These are phyloP conservation scores for Penicillium sp. DNA, from an alignment of 2,329 filamentous ascomycete species.

Conservation along the genomic window DNA sequence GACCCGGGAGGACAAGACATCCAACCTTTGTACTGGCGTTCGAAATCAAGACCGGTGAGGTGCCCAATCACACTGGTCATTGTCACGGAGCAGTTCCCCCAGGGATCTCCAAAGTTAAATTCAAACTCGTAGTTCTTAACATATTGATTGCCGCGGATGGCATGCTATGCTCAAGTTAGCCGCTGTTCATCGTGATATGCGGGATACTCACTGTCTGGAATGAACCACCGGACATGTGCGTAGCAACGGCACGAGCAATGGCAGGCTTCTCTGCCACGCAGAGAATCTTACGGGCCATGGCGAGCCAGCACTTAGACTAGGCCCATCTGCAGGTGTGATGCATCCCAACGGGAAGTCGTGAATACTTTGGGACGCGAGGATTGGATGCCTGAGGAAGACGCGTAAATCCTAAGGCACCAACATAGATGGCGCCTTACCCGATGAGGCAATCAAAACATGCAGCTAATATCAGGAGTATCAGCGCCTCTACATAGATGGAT, in stretches of 20 bases:
- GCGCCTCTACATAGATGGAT: no score
- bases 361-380: slow-evolving; percentile 20
- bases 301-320: slow-evolving; percentile 6
- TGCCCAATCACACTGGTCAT: slow-evolving; percentile 95
- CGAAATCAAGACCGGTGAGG: slow-evolving; percentile 75
- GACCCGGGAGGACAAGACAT: slow-evolving; percentile 68
- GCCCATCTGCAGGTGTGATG: slow-evolving; percentile 4
- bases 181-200: slow-evolving; percentile 1
- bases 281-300: slow-evolving; percentile 54
- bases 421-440: slow-evolving; percentile 7
- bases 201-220: slow-evolving; percentile 59
- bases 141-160: slow-evolving; percentile 63
- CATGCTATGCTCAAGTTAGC: slow-evolving; percentile 50
- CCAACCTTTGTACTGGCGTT: slow-evolving; percentile 70
- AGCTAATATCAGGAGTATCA: no score
- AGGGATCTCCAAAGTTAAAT: slow-evolving; percentile 75
- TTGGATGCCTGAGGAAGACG: slow-evolving; percentile 8
- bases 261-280: slow-evolving; percentile 87
- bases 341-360: slow-evolving; percentile 5
- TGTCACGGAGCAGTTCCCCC: slow-evolving; percentile 76
- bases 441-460: slow-evolving; percentile 19
- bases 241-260: slow-evolving; percentile 89
- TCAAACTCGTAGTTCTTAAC: slow-evolving; percentile 93
- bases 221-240: slow-evolving; percentile 75
- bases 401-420: slow-evolving; percentile 10